Percentiles rank a stretch among this genome's conserved stretches.
phyloP scores from a whole-genome alignment of 208 protist genomes.

The Plasmodiophora brassicae region DNA sequence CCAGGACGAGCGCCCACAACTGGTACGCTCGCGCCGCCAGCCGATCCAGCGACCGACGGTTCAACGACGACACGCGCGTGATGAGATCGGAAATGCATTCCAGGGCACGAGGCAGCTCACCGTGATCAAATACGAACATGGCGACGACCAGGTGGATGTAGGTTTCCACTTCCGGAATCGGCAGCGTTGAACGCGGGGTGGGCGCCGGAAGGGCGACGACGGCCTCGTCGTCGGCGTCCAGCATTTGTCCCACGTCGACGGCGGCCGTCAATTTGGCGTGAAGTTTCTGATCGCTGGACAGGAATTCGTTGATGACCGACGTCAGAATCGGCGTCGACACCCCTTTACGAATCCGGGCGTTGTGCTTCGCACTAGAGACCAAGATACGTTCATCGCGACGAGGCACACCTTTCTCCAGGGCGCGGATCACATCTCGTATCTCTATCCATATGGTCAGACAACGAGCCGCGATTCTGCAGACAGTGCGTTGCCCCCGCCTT shows the following conservation, averaged over 20 bases:
- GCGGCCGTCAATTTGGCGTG: background rate
- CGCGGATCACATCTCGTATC: background rate
- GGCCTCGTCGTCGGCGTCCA: background rate
- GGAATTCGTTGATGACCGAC: slow-evolving; percentile 12
- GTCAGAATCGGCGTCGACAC: background rate
- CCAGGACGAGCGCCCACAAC: background rate
- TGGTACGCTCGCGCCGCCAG: slow-evolving; percentile 30
- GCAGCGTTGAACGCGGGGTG: background rate
- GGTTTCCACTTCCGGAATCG: slow-evolving; percentile 30
- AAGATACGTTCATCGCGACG: background rate
- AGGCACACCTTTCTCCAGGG: background rate
- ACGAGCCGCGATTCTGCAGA: too few relatives aligned
- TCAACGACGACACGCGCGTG: background rate
- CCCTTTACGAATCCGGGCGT: background rate
- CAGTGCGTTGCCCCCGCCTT: too few relatives aligned
- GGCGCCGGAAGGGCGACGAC: background rate
- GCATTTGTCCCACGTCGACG: background rate
- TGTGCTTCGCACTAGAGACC: background rate
- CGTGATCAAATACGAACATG: slow-evolving; percentile 38
- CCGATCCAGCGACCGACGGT: slow-evolving; percentile 32
- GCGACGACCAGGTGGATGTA: slow-evolving; percentile 25
- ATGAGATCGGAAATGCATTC: slow-evolving; percentile 18
- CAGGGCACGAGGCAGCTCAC: background rate
- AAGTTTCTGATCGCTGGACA: background rate
- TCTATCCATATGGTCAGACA: too few relatives aligned